Percentiles rank a stretch among this genome's conserved stretches.
phyloP scores from a whole-genome alignment of 1,139 yeast species.

The Geotrichum phurueaensis region DNA sequence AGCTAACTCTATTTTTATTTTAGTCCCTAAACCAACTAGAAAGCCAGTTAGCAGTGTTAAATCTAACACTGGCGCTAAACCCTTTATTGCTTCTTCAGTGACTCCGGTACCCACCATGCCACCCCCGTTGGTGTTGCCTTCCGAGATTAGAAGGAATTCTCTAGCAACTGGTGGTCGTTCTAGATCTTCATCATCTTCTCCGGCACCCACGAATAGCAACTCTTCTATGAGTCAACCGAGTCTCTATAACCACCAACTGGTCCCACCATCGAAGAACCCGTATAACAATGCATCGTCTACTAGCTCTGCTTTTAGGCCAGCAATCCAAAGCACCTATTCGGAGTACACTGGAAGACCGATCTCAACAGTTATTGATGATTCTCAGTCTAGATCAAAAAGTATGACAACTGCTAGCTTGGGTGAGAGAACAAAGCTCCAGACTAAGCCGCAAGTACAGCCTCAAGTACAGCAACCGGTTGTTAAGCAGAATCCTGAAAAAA shows the following conservation, averaged over 20 bases:
- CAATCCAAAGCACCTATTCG: constrained; percentile 5
- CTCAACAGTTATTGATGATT: background rate
- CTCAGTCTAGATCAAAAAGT: constrained; percentile 9
- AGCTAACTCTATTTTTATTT: constrained; percentile 2
- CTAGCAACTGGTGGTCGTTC: constrained; percentile 18
- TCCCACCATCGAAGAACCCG: constrained; percentile 7
- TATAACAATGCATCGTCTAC: background rate
- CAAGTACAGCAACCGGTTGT: constrained; percentile 3
- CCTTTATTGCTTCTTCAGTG: constrained; percentile 15
- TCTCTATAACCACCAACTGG: constrained; percentile 3
- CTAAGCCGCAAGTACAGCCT: background rate
- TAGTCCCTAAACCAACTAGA: background rate
- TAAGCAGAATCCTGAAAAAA: constrained; percentile 5
- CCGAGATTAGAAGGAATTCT: constrained; percentile 30
- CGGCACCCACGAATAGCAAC: constrained; percentile 20
- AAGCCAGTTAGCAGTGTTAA: background rate
- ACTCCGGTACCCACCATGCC: constrained; percentile 17
- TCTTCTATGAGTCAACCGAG: constrained; percentile 5
- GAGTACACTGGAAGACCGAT: constrained; percentile 3
- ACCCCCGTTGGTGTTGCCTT: constrained; percentile 29
- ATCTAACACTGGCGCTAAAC: background rate
- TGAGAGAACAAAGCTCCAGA: background rate
- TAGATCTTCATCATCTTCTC: constrained; percentile 14
- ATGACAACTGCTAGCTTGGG: constrained; percentile 7
- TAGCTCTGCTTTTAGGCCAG: constrained; percentile 5